Percentiles rank a stretch among this genome's conserved stretches.
phyloP scores from a whole-genome alignment of 495 filamentous ascomycete genomes.

The Sordaria brevicollis region DNA sequence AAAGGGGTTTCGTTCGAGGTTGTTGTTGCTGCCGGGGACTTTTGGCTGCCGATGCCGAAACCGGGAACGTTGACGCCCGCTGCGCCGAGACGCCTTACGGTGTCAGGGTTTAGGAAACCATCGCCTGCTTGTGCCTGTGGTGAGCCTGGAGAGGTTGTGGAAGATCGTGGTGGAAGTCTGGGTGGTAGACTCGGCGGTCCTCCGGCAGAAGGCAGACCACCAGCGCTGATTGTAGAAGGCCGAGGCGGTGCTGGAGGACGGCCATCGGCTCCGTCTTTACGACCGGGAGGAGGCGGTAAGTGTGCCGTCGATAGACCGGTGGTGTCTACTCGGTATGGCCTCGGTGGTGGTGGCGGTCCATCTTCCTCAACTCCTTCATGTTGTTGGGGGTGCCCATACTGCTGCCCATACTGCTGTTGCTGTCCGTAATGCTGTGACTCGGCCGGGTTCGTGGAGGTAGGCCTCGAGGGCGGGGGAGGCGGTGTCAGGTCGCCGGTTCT shows the following conservation, averaged over 20 bases:
- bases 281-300: conserved; percentile 62
- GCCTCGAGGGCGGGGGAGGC: neutral
- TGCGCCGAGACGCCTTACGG: conserved; percentile 55
- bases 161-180: conserved; percentile 36
- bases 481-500: conserved; percentile 6
- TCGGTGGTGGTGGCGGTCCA: conserved; percentile 43
- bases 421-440: conserved; percentile 4
- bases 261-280: conserved; percentile 38
- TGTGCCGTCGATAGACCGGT: conserved; percentile 58
- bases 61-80: conserved; percentile 78
- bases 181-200: conserved; percentile 63
- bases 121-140: conserved; percentile 6
- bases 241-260: conserved; percentile 14
- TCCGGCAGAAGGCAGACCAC: neutral
- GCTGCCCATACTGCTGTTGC: conserved; percentile 24
- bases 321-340: conserved; percentile 58
- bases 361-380: conserved; percentile 24
- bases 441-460: neutral
- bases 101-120: conserved; percentile 53
- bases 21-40: conserved; percentile 6
- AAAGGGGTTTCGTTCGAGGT: neutral
- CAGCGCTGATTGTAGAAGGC: conserved; percentile 10
- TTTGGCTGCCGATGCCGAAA: conserved; percentile 53
- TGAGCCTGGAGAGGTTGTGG: conserved; percentile 40
- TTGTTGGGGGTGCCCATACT: conserved; percentile 25